These are phyloP conservation scores for Mycena galopus DNA, from an alignment of 768 basidiomycete genomes.

Conservation along the genomic window DNA sequence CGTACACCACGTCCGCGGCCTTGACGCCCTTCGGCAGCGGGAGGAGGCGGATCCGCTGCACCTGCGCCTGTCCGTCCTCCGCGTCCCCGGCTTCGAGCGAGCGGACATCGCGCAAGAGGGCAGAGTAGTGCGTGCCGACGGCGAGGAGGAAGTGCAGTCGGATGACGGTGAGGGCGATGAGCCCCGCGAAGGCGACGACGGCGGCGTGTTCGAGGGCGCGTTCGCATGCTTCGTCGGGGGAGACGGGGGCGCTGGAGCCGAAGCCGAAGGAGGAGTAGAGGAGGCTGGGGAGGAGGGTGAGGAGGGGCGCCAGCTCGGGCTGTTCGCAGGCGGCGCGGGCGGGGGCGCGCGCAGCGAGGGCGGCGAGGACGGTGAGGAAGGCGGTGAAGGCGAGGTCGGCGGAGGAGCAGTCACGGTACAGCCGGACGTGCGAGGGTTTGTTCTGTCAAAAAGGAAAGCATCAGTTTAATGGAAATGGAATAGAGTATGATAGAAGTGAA, in stretches of 20 bases:
- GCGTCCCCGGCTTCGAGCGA: no score
- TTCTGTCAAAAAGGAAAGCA: no score
- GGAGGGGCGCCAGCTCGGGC: slow-evolving; percentile 78
- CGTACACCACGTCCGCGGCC: no score
- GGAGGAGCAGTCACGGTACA: slow-evolving; percentile 87
- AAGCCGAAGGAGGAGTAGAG: background rate
- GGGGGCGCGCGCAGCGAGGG: slow-evolving; percentile 65
- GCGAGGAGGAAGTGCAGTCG: slow-evolving; percentile 83
- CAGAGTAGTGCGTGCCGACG: slow-evolving; percentile 49
- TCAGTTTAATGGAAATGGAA: no score
- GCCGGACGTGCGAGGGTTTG: slow-evolving; percentile 74
- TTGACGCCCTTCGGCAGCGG: no score
- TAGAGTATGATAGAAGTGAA: no score
- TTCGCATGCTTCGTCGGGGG: slow-evolving; percentile 76
- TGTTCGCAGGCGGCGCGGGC: slow-evolving; percentile 78
- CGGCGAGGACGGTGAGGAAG: no score
- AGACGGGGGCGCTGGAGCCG: background rate
- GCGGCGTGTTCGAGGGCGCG: slow-evolving; percentile 80
- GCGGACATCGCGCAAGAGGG: no score
- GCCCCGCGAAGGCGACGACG: slow-evolving; percentile 67
- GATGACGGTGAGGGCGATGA: slow-evolving; percentile 73
- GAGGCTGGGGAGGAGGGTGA: slow-evolving; percentile 62
- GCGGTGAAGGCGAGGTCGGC: slow-evolving; percentile 84
- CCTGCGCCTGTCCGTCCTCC: no score
- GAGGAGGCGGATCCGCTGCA: no score